Base-by-base conservation (phyloP, 2,329 filamentous ascomycete genomes). In the Fusarium burgessii region DNA sequence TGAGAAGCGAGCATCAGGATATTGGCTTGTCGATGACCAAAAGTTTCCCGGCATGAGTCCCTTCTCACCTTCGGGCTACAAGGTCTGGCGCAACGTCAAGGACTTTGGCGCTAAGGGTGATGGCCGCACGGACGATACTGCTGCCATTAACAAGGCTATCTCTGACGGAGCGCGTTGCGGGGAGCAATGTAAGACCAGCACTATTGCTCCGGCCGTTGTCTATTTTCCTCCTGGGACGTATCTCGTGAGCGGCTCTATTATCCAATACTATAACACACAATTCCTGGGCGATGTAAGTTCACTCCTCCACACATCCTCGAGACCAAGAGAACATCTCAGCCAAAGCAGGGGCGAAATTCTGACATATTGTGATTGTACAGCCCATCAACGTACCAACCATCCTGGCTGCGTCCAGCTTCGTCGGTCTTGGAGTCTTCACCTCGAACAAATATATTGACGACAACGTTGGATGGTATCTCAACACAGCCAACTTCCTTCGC, bases 261-360 rank as follows among this genome's bases (percentile, higher is more conserved):
- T 89, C 55, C 84, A 89, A 73, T 90, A 88, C 73, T 92, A 90
- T 78, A 87, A 87, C 70, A 91, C 90, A 15, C 86, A 90, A 77
- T 78, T 91, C 17, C 84, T 91, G 33, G 74, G 76, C 18, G 65
- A 77, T 62, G 60, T 70, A 49, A 69, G 67, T 57, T 51, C 25
- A 43, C 32, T 32, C 36, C 46, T 33, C 23, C 17, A 85, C 50
- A 78, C 14, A 29, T 15, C 7, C 9, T 29, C 27, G 15, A 18
- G 14, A 29, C 29, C 29, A 32, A 32, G 29, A 32, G 29, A 32
- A 32, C 29, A 32, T 32, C 29, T 32, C 29, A 32, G 29, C 29
- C 29, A 32, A 32, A 32, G 29, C 29, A 32, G 29, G 29, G 13
- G 29, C 18, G 12, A 43, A 25, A 27, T 35, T 29, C 47, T 51